Base-by-base conservation (phyloP, 1,284 basidiomycete species). In the Cutaneotrichosporon sp. region DNA sequence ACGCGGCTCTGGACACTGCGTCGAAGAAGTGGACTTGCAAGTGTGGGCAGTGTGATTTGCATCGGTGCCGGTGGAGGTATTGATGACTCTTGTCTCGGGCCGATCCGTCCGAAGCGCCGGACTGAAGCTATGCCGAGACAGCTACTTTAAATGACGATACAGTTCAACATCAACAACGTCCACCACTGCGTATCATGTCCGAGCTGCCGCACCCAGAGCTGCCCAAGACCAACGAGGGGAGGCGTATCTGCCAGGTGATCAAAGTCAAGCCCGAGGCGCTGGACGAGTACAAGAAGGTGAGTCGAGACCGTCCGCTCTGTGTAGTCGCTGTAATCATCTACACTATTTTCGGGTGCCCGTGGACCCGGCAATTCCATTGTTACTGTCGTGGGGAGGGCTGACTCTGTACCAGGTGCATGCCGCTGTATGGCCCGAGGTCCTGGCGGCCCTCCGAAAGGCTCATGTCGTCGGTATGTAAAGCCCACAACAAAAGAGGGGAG, bases 231-330 rank as follows among this genome's bases (percentile, higher is more conserved):
- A 49, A 78, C 74, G 64, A 75, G 54, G 75, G 79, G 10, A 83
- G 82, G 71, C 81, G 85, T 36, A 77, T 87, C 53, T 87, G 85
- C 67, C 86, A 88, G 65, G 80, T 88, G 52, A 84, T 88, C 70
- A 83, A 85, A 79, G 81, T 88, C 57, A 85, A 83, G 67, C 82
- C 84, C 1, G 79, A 81, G 30, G 73, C 77, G 3, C 76, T 80
- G 40, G 80, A 79, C 7, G 85, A 87, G 65, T 90, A 89, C 77
- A 84, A 82, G 62, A 72, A 71, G 65, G 76, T 73, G 42, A 40
- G 67, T 52, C 18, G 18, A 7, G 8, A 17, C 46, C n/a, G 18
- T 33, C 23, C 22, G 37, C n/a, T n/a, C n/a, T n/a, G 26, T 30
- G 22, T 34, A 18, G 30, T n/a, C 22, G 22, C 30, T 2, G 4